Base-by-base conservation (phyloP, 495 filamentous ascomycete genomes). In the Friedmanniomyces endolithicus region DNA sequence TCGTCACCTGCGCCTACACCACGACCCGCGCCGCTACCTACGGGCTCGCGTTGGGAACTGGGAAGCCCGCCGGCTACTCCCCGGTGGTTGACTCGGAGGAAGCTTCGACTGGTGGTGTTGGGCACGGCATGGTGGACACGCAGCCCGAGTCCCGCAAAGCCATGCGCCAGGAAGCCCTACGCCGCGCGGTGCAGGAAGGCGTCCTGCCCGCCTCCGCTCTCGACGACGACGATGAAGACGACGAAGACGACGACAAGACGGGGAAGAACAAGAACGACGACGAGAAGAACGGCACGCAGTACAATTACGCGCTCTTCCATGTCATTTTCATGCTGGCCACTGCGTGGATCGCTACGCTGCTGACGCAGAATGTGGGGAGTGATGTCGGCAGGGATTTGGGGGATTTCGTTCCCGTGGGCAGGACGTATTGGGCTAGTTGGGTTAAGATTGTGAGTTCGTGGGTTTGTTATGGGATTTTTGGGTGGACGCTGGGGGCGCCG, bases 401-500 rank as follows among this genome's bases (percentile, higher is more conserved):
- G 19, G 81, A 89, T 63, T 96, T 98, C 68, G 85, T 86, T 4
- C 85, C 92, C 0, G 90, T 98, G 17, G 92, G 92, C 27, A 75
- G 92, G 47, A 96, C 90, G 19, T 92, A 96, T 73, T 94, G 90
- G 82, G 92, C 92, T 20, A 95, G 87, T 71, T 98, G 92, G 92
- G 88, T 95, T 60, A 98, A 97, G 82, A 97, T 98, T 68, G 81
- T 96, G 48, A 95, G 88, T 71, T 83, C 90, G 17, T 98, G 92
- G 92, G 83, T 92, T 45, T 97, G 94, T 71, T 97, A 98, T 70
- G 82, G 73, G 37, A 87, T 98, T 68, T 98, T 96, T 63, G 75
- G 80, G 39, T 98, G 92, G 92, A 94, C 88, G 23, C 67, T 98
- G 62, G 71, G 94, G 45, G 92, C 94, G 39, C 92, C 92, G 9